Conservation (phyloP, 2,329 filamentous ascomycete species). For the Xylariaceae sp. region DNA sequence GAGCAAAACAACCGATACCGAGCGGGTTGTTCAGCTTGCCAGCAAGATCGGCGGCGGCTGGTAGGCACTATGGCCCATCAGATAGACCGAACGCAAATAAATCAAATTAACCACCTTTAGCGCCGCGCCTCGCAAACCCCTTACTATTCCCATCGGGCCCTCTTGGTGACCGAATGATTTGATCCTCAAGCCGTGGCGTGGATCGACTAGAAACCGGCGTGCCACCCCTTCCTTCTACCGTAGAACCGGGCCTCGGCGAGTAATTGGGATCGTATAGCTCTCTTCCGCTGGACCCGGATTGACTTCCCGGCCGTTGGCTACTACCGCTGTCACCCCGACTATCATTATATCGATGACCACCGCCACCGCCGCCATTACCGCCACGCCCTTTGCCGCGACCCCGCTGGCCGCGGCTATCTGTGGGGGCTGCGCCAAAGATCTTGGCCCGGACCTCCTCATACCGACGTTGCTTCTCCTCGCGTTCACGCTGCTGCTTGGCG, state of each 20-base stretch:
- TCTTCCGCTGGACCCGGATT: slow-evolving; percentile 38
- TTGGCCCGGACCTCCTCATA: slow-evolving; percentile 87
- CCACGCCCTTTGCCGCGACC: slow-evolving; percentile 45
- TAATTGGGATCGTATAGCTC: slow-evolving; percentile 78
- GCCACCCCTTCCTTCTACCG: slow-evolving; percentile 41
- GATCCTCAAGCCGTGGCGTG: slow-evolving; percentile 56
- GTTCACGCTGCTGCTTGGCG: slow-evolving; percentile 70
- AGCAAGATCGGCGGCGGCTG: slow-evolving; percentile 91
- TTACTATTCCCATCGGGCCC: slow-evolving; percentile 74
- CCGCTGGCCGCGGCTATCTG: slow-evolving; percentile 46
- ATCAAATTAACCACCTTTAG: slow-evolving; percentile 42
- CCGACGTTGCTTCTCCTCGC: slow-evolving; percentile 83
- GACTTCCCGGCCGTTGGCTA: slow-evolving; percentile 31
- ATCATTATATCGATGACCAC: slow-evolving; percentile 27
- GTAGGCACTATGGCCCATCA: slow-evolving; percentile 45
- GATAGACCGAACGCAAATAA: slow-evolving; percentile 22
- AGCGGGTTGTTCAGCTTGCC: slow-evolving; percentile 82
- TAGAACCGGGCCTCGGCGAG: slow-evolving; percentile 57
- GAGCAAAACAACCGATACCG: slow-evolving; percentile 62
- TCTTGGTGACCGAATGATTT: slow-evolving; percentile 67
- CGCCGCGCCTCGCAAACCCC: slow-evolving; percentile 65
- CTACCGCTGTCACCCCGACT: slow-evolving; percentile 22
- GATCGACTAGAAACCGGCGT: slow-evolving; percentile 39
- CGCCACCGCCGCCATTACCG: slow-evolving; percentile 38
- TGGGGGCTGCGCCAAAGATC: slow-evolving; percentile 47